Base-by-base conservation (phyloP, 108 stramenopile species). In the Asterionellopsis glacialis region DNA sequence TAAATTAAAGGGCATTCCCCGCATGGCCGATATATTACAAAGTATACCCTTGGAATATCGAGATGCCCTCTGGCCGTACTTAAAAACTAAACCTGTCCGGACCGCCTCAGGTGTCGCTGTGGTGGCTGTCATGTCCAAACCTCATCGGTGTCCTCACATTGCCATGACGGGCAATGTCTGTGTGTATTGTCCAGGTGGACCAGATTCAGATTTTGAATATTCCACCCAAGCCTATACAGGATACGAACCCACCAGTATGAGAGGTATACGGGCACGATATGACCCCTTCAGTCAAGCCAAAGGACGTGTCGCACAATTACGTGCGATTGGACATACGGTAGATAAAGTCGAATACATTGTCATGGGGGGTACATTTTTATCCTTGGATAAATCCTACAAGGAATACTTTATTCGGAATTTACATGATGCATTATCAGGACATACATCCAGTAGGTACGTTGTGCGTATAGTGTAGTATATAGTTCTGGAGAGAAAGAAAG, bases 261-360 rank as follows among this genome's bases (percentile, higher is more conserved):
- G 96, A 18, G 96, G 94, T 47, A 97, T 97, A 61, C 91, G 96
- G 7, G 94, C 94, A 6, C 56, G 96, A 39, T 97, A 97, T 55
- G 91, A 97, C 79, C 96, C 96, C 10, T 95, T 76, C 66, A 73
- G 64, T 26, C 96, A 97, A 79, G 87, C 94, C 14, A 76, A 90
- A 45, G 95, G 93, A 16, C 75, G 96, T 11, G 87, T 97, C 13
- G 80, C 87, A 5, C 94, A 95, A 48, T 63, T 97, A 27, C 55
- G 75, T 14, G 80, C 84, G 14, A 86, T 97, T 73, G 97, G 97
- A 9, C 97, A 97, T 64, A 76, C 73, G 0, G 91, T 95, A 14
- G 95, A 96, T 60, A 97, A 97, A 78, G 92, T 97, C 2, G 97
- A 97, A 65, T 92, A 93, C 48, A 96, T 97, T 45, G 95, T 97